Base-by-base conservation (phyloP, 306 rosid genomes). In the Quercus glauca region DNA sequence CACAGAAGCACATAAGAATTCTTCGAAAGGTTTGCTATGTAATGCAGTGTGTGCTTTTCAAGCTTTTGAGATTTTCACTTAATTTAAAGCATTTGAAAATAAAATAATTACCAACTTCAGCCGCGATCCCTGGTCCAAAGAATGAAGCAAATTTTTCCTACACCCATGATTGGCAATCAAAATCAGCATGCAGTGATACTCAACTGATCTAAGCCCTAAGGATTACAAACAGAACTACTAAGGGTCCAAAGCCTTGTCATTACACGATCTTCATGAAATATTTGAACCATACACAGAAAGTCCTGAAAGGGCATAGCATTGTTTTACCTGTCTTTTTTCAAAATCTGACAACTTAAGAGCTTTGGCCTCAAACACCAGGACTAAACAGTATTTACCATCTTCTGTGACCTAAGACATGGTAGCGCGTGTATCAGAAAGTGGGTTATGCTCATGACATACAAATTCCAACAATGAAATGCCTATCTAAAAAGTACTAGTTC, bases 71-170 rank as follows among this genome's bases (percentile, higher is more conserved):
- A 43, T 55, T 60, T 37, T 51, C 68, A 43, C 17, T 76, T 15
- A 73, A 82, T 25, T 20, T 33, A 58, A 71, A 77, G 60, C 49
- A 75, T 29, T 35, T 21, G 31, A 56, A 45, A 15, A 15, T 59
- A 77, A 29, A 14, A 60, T 33, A 82, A 97, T 89, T 86, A 93
- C 99, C 99, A 29, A 93, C 76, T 90, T 93, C 97, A n/a, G 99
- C 97, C 29, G 93, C 82, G 69, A 95, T 86, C 78, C 96, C 97
- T 51, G 99, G 97, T 74, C 99, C 99, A 82, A 95, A 95, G 88
- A 92, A 95, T 58, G 99, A 95, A 73, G 97, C 6, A 80, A 95
- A 91, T 81, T 92, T 95, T 61, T 90, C 97, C 99, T 95, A 73
- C 43, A 85, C 65, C 69, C 78, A 78, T 13, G 10, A 76, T 12